Evolutionary conservation across 2,329 filamentous ascomycete genomes (phyloP).

Genomic region (Penicillium sp.): DNA sequence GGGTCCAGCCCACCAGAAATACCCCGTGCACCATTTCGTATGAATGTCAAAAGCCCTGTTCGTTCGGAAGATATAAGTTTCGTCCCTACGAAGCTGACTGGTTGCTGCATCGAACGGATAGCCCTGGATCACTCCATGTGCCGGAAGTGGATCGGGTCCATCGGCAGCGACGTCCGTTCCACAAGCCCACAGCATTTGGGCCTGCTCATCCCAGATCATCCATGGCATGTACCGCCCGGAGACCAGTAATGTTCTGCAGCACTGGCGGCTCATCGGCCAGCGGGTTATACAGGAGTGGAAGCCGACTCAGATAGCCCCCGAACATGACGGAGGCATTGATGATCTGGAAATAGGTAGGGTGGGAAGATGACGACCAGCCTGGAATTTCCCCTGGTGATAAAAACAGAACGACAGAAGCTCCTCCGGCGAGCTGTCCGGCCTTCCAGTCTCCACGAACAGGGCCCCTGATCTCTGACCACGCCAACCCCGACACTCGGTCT

Average conservation of each 20-base stretch:
- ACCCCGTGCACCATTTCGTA: constrained; percentile 27
- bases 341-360: not conserved
- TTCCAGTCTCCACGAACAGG: not conserved
- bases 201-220: constrained; percentile 31
- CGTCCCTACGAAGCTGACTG: constrained; percentile 17
- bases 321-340: constrained; percentile 15
- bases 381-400: not conserved
- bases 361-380: not conserved
- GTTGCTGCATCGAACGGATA: constrained; percentile 27
- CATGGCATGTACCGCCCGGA: constrained; percentile 24
- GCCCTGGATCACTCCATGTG: constrained; percentile 22
- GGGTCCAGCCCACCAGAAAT: constrained; percentile 27
- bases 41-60: constrained; percentile 19
- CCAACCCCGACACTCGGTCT: not conserved
- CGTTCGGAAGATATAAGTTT: constrained; percentile 17
- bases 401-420: not conserved
- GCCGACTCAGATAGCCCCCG: constrained; percentile 18
- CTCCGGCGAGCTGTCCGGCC: not conserved
- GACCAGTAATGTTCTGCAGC: constrained; percentile 27
- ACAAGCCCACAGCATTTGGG: constrained; percentile 27
- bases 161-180: constrained; percentile 29
- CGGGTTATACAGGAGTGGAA: constrained; percentile 21
- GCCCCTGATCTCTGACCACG: not conserved
- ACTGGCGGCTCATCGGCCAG: constrained; percentile 25
- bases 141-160: constrained; percentile 25